Evolutionary conservation across 306 rosid genomes (phyloP).

Genomic region (Acacia crassicarpa): DNA sequence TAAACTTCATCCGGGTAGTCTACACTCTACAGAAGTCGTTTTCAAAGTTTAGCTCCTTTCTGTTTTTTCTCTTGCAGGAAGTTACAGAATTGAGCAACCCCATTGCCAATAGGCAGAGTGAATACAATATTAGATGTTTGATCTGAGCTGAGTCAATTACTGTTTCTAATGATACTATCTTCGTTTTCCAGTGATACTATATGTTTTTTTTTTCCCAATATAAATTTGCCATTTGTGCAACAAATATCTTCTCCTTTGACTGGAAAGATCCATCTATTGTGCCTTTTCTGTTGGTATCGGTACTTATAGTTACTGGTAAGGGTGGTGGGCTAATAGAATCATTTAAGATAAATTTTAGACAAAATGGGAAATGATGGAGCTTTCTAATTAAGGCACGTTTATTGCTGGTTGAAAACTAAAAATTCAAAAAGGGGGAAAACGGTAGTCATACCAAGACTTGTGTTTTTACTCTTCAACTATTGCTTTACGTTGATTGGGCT

Average conservation of each 20-base stretch:
- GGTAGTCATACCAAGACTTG: not conserved
- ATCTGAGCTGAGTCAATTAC: not conserved
- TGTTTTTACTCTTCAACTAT: not conserved
- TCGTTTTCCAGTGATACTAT: not conserved
- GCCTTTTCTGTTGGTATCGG: not conserved
- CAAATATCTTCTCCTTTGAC: not conserved
- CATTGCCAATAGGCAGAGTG: not conserved
- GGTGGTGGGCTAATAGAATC: conserved; percentile 11
- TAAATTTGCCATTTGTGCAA: not conserved
- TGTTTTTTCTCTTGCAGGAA: not conserved
- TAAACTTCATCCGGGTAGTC: not conserved
- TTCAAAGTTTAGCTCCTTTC: not conserved
- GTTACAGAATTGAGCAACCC: not conserved
- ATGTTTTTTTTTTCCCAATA: not conserved
- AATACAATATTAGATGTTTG: conserved; percentile 1
- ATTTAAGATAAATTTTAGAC: not conserved
- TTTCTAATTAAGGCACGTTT: not conserved
- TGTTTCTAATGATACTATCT: not conserved
- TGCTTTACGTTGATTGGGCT: not conserved
- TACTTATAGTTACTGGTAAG: not conserved
- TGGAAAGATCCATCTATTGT: not conserved
- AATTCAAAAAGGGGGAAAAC: not conserved
- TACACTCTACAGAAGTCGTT: not conserved
- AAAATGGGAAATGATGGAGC: not conserved
- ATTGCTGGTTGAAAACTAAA: not conserved